Evolutionary conservation across 2,329 filamentous ascomycete species (phyloP), one percentile per base, ranked within the genome.

Genomic region (Penicillium freii): DNA sequence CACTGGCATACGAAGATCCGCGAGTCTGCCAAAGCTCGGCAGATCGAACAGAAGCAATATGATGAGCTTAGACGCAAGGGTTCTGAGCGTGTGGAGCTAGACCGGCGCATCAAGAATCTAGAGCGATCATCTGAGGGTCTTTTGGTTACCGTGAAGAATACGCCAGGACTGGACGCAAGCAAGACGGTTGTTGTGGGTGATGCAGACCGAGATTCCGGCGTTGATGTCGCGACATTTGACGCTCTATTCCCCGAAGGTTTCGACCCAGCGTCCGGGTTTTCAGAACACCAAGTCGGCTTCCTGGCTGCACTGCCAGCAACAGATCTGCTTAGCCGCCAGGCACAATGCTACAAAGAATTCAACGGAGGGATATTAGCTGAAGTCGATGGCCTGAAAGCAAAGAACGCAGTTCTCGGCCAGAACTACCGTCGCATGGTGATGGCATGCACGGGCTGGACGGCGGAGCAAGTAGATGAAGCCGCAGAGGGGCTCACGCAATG

Each of bases 351-450:
- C 59, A 81, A 84, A 55, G 78, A 80, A 13, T 87, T 91, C 46
- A 91, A 91, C 44, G 80, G 83, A 42, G 80, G 82, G 19, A 85
- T 94, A 13, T 79, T 84, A 52, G 84, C 85, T 50, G 85, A 88
- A 65, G 87, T 91, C 2, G 82, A 84, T 19, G 83, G 83, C 6
- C 82, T 99, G 9, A 88, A 91, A 71, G 87, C 88, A 31, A 87
- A 90, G 58, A 93, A 91, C 66, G 87, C 87, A 5, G 92, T 96
- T 53, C 81, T 96, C 4, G 93, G 96, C 69, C 81, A 88, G 63
- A 91, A 94, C 75, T 97, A 97, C 72, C 84, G 92, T 27, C 89
- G 88, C 63, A 90, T 97, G 31, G 91, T 99, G 25, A 87, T 89
- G 53, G 79, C 97, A 13, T 97, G 93, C 71, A 96, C 92, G 0